phyloP scores from a whole-genome alignment of 1,139 yeast species.

The Candida gigantensis region DNA sequence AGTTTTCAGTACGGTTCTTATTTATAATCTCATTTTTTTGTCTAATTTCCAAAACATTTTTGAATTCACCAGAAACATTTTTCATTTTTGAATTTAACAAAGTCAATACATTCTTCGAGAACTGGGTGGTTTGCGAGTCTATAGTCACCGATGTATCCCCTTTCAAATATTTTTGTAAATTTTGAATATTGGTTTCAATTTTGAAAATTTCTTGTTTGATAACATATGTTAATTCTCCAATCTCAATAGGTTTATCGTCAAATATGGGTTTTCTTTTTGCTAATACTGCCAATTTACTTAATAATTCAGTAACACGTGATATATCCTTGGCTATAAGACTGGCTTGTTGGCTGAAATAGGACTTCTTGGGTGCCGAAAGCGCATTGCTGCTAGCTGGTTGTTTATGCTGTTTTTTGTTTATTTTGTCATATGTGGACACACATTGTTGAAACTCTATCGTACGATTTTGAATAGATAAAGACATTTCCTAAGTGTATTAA shows the following conservation, averaged over 20 bases:
- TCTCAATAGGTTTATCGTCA: constrained; percentile 92
- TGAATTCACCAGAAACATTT: constrained; percentile 89
- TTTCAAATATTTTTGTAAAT: constrained; percentile 56
- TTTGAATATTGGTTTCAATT: constrained; percentile 75
- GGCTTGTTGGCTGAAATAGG: constrained; percentile 81
- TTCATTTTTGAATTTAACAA: constrained; percentile 85
- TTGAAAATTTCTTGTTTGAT: constrained; percentile 91
- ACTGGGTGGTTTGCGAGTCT: constrained; percentile 64
- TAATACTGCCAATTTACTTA: constrained; percentile 75
- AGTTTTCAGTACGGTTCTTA: constrained; percentile 82
- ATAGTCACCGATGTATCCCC: constrained; percentile 48
- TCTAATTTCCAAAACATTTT: constrained; percentile 81
- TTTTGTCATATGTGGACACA: constrained; percentile 66
- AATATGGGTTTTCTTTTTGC: constrained; percentile 92
- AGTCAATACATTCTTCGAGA: constrained; percentile 84
- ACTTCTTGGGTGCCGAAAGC: constrained; percentile 32
- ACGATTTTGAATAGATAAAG: constrained; percentile 62
- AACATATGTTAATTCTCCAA: constrained; percentile 87
- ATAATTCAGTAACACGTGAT: constrained; percentile 80
- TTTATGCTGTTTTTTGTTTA: constrained; percentile 40
- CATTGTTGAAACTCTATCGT: constrained; percentile 87
- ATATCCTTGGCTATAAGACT: constrained; percentile 85
- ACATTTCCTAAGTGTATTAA: too few relatives aligned
- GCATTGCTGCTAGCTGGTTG: constrained; percentile 11
- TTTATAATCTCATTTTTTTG: constrained; percentile 82